A percentile compares a stretch with the other conserved stretches of the same genome.
Conservation (phyloP, 192 early-diverging fungal genomes). For the Backusella liffmaniae region DNA sequence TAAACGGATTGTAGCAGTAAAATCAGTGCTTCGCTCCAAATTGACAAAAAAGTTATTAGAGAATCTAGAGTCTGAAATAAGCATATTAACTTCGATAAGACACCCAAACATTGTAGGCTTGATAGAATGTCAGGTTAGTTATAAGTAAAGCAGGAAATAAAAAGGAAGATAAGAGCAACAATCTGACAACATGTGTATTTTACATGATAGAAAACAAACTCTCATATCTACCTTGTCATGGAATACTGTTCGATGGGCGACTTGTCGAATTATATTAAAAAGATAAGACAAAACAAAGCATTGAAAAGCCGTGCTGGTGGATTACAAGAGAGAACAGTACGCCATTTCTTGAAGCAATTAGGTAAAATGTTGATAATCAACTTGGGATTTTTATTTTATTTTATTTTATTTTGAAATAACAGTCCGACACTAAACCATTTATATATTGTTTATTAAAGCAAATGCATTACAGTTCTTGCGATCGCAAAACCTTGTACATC, state of each 20-base stretch:
- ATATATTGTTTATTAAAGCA: constrained; percentile 38
- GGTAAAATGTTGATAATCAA: constrained; percentile 41
- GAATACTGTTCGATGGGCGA: constrained; percentile 97
- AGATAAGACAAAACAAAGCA: constrained; percentile 47
- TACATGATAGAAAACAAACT: constrained; percentile 76
- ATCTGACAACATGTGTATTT: not conserved
- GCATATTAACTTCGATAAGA: constrained; percentile 81
- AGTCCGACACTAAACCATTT: constrained; percentile 20
- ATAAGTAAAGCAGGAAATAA: not conserved
- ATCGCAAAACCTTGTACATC: constrained; percentile 85
- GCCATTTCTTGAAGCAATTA: constrained; percentile 85
- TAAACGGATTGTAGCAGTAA: constrained; percentile 74
- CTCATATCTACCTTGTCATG: constrained; percentile 96
- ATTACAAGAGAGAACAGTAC: constrained; percentile 74
- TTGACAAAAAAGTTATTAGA: constrained; percentile 88
- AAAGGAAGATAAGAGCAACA: not conserved
- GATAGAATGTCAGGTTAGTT: constrained; percentile 78
- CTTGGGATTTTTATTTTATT: too few species aligned
- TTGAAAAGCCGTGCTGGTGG: constrained; percentile 69
- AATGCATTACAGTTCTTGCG: constrained; percentile 88
- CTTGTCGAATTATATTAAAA: constrained; percentile 85
- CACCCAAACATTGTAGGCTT: constrained; percentile 90
- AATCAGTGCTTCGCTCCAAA: constrained; percentile 85
- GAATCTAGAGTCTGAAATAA: constrained; percentile 95
- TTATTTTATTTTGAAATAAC: not conserved